phyloP scores from a whole-genome alignment of 495 filamentous ascomycete genomes.

The Aspergillus ellipticus region DNA sequence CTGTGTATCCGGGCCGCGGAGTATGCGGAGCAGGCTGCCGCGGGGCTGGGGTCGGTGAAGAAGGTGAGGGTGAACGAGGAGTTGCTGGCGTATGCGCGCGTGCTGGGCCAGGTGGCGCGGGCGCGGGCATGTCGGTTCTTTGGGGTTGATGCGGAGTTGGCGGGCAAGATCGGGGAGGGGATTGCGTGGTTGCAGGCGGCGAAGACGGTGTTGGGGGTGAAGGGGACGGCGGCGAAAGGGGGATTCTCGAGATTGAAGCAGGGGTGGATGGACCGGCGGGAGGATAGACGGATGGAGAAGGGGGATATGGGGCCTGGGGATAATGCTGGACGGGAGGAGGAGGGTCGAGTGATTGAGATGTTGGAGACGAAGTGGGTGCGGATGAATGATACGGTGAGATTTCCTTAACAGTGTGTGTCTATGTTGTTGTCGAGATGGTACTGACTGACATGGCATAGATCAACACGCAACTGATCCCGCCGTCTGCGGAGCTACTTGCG shows the following conservation, averaged over 20 bases:
- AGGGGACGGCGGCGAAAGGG: conserved; percentile 14
- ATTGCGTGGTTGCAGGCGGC: conserved; percentile 81
- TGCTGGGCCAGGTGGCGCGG: conserved; percentile 65
- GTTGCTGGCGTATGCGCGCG: conserved; percentile 66
- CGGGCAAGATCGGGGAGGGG: conserved; percentile 71
- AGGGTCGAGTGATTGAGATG: conserved; percentile 80
- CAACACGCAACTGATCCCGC: conserved; percentile 73
- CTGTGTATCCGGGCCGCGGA: conserved; percentile 71
- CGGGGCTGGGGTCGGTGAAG: conserved; percentile 40
- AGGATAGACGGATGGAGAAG: conserved; percentile 55
- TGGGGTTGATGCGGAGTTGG: conserved; percentile 80
- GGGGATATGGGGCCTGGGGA: conserved; percentile 67
- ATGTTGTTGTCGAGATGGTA: neutral
- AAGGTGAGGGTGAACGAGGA: conserved; percentile 47
- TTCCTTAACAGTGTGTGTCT: neutral
- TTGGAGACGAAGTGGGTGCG: conserved; percentile 86
- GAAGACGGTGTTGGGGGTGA: conserved; percentile 63
- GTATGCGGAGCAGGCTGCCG: conserved; percentile 49
- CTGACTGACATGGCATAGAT: conserved; percentile 47
- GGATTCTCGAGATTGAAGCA: conserved; percentile 42
- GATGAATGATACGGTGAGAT: conserved; percentile 84
- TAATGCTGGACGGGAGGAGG: conserved; percentile 80
- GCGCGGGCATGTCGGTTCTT: conserved; percentile 88
- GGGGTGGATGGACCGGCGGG: conserved; percentile 48
- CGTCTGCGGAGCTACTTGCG: conserved; percentile 62